Base-by-base conservation (phyloP, 371 early-diverging fungal species). In the Fennellomyces sp. region DNA sequence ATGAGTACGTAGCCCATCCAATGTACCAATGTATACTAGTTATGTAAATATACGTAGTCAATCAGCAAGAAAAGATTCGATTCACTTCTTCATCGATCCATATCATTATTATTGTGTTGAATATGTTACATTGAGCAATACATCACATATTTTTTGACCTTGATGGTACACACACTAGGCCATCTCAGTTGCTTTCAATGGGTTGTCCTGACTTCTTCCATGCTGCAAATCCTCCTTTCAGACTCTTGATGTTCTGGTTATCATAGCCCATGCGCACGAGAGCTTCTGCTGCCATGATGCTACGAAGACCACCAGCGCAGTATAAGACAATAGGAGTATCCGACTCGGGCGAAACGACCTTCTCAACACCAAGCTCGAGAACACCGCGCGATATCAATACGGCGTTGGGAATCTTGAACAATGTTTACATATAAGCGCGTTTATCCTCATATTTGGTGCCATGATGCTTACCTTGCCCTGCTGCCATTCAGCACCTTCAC, bases 251-350 rank as follows among this genome's bases (percentile, higher is more conserved):
- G 30, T 80, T 75, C 45, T 75, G 62, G 52, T 66, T 66, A 6
- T 59, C 61, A 67, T 85, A 85, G 2, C 86, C 86, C 74, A 85
- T 72, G 21, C 78, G 65, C 30, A 73, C 63, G 49, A 85, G 61
- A 5, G 75, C 30, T 58, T 78, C 82, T 1, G 81, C 85, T 5
- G 85, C 82, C 58, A 85, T 56, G n/a, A 83, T 63, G 19, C 83
- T 81, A 30, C 85, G 81, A 27, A 64, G 51, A 5, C 83, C 83
- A 19, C 81, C 78, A 13, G 82, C 83, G 55, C 86, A 86, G 65
- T 86, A 86, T 15, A 86, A 48, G 0, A 86, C 72, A 48, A 86
- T 58, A 11, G 66, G 69, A 17, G 61, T 51, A 29, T 69, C 60
- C 3, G 66, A 61, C n/a, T 69, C 73, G 5, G 64, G 58, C 3